A percentile compares a stretch with the other conserved stretches of the same genome.
phyloP scores from a whole-genome alignment of 2,329 filamentous ascomycete species.

The Paramyrothecium sp. region DNA sequence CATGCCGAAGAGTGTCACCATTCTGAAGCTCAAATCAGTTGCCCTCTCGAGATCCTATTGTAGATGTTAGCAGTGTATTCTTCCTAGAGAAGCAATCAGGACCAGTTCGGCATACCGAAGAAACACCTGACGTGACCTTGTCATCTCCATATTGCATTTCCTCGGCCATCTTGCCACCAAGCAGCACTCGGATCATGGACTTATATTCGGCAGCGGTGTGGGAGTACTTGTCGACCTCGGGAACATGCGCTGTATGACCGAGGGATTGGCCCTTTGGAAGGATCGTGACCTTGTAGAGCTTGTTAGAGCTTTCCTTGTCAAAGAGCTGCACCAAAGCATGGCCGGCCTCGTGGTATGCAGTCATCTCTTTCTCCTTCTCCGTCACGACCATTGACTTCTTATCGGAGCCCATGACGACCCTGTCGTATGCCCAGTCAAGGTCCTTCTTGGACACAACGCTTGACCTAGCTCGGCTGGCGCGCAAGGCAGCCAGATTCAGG shows the following conservation, averaged over 20 bases:
- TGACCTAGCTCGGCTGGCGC: constrained; percentile 85
- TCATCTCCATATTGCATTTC: constrained; percentile 91
- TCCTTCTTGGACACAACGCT: constrained; percentile 73
- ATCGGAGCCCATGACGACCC: constrained; percentile 96
- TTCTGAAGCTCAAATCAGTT: constrained; percentile 78
- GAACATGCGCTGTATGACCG: constrained; percentile 83
- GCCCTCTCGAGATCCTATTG: constrained; percentile 76
- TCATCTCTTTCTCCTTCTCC: constrained; percentile 91
- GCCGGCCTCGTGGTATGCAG: constrained; percentile 94
- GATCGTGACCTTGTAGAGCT: constrained; percentile 96
- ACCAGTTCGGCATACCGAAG: constrained; percentile 55
- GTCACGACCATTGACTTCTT: constrained; percentile 85
- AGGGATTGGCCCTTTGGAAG: constrained; percentile 85
- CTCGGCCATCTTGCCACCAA: constrained; percentile 87
- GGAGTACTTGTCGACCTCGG: constrained; percentile 90
- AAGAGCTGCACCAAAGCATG: constrained; percentile 90
- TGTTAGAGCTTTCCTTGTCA: constrained; percentile 66
- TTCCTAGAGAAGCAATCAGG: neutral
- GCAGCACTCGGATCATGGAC: constrained; percentile 73
- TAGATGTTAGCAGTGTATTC: constrained; percentile 20
- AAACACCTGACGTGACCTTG: constrained; percentile 86
- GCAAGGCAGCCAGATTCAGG: constrained; percentile 92
- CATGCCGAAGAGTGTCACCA: constrained; percentile 91
- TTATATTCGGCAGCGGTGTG: constrained; percentile 82
- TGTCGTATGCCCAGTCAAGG: constrained; percentile 97